Percentiles rank a stretch among this genome's conserved stretches.
Conservation (phyloP, 305 asterid species). For the Striga hermonthica region DNA sequence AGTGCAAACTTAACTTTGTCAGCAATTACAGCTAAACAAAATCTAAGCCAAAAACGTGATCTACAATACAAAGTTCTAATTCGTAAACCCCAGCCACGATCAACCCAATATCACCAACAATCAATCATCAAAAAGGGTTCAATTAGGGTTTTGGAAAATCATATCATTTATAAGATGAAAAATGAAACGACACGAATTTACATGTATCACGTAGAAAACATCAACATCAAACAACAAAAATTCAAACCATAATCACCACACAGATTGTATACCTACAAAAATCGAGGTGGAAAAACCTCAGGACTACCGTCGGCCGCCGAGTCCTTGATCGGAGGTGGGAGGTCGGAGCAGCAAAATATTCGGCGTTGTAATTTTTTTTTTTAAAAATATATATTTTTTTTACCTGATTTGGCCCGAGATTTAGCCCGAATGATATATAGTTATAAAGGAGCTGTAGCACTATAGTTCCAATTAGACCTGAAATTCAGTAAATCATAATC, state of each 20-base stretch:
- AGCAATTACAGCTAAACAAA: conserved; percentile 36
- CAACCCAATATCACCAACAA: conserved; percentile 32
- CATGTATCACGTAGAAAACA: conserved; percentile 1
- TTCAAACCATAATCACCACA: conserved; percentile 9
- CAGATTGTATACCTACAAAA: conserved; percentile 29
- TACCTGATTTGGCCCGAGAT: conserved; percentile 39
- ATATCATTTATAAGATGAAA: conserved; percentile 18
- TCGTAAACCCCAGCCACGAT: conserved; percentile 43
- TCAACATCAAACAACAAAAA: conserved; percentile 25
- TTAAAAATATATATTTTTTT: conserved; percentile 2
- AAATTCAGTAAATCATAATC: too few species aligned
- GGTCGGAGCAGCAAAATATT: conserved; percentile 40
- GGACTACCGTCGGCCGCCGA: conserved; percentile 35
- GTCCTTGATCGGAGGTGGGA: conserved; percentile 46
- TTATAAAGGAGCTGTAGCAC: too few species aligned
- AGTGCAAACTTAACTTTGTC: conserved; percentile 36
- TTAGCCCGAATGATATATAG: conserved; percentile 36
- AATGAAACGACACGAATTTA: conserved; percentile 14
- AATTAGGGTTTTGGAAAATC: conserved; percentile 66
- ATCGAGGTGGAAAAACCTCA: conserved; percentile 23
- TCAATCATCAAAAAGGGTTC: conserved; percentile 50
- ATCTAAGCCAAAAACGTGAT: conserved; percentile 46
- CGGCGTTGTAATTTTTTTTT: not conserved
- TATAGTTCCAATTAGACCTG: too few species aligned
- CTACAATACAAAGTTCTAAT: conserved; percentile 39